phyloP scores from a whole-genome alignment of 148 eudicot species.

The Vaccinium macrocarpon region DNA sequence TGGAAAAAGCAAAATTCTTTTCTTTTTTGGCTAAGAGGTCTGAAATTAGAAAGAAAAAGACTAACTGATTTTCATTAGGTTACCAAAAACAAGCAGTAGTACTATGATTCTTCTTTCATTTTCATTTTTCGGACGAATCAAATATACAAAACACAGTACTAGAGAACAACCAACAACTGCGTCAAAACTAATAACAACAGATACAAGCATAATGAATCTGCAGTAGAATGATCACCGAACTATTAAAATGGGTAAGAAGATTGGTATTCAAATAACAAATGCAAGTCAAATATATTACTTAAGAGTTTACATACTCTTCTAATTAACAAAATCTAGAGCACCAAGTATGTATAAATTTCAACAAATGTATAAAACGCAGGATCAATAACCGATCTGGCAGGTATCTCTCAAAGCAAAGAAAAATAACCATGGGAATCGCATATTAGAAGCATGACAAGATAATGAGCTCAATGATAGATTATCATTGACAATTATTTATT shows the following conservation, averaged over 20 bases:
- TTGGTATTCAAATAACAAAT: not conserved
- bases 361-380: not conserved
- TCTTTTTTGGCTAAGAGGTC: too few relatives aligned
- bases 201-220: not conserved
- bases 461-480: not conserved
- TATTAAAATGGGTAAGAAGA: not conserved
- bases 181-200: too few relatives aligned
- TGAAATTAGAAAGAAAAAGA: not conserved
- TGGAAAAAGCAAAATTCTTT: too few relatives aligned
- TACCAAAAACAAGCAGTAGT: not conserved
- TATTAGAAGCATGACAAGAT: not conserved
- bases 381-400: not conserved
- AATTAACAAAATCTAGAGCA: not conserved
- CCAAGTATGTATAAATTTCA: not conserved
- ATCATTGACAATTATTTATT: not conserved
- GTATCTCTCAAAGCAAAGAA: constrained; percentile 1
- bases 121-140: not conserved
- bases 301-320: not conserved
- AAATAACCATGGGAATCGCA: not conserved
- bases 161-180: not conserved
- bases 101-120: not conserved
- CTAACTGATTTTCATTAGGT: not conserved
- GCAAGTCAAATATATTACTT: not conserved
- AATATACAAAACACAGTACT: not conserved
- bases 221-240: not conserved